These are phyloP conservation scores for Tuctoria greenei DNA, from an alignment of 176 grass and related monocot species.

Conservation along the genomic window DNA sequence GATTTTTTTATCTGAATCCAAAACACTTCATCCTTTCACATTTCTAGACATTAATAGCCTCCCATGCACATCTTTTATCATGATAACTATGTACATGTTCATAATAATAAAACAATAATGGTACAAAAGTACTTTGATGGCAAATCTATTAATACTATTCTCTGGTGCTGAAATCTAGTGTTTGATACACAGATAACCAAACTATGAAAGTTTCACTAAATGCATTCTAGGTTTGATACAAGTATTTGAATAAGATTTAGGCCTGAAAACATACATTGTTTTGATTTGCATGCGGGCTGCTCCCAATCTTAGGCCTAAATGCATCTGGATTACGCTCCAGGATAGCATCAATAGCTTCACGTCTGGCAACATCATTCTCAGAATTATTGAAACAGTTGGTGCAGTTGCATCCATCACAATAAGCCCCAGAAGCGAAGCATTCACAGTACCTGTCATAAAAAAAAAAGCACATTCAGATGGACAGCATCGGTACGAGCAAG, in stretches of 20 bases:
- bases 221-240: constrained; percentile 7
- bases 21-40: background rate
- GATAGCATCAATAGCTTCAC: constrained; percentile 86
- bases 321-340: constrained; percentile 92
- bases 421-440: constrained; percentile 85
- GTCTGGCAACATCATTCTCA: constrained; percentile 78
- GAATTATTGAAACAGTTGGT: constrained; percentile 88
- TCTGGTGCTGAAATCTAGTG: too few relatives aligned
- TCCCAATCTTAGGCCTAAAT: constrained; percentile 97
- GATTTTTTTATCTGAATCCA: constrained; percentile 19
- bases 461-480: constrained; percentile 23
- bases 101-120: background rate
- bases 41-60: background rate
- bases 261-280: constrained; percentile 70
- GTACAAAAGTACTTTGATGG: background rate
- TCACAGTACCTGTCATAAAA: constrained; percentile 79
- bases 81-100: background rate
- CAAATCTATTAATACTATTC: background rate
- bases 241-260: constrained; percentile 28
- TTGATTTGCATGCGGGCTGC: constrained; percentile 64
- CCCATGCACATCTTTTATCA: background rate
- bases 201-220: background rate
- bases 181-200: background rate
- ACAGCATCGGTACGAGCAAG: constrained; percentile 23
- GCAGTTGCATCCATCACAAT: constrained; percentile 98